Evolutionary conservation across 768 basidiomycete genomes (phyloP), one percentile per base, ranked within the genome.

Genomic region (Leccinum aurantiacum): DNA sequence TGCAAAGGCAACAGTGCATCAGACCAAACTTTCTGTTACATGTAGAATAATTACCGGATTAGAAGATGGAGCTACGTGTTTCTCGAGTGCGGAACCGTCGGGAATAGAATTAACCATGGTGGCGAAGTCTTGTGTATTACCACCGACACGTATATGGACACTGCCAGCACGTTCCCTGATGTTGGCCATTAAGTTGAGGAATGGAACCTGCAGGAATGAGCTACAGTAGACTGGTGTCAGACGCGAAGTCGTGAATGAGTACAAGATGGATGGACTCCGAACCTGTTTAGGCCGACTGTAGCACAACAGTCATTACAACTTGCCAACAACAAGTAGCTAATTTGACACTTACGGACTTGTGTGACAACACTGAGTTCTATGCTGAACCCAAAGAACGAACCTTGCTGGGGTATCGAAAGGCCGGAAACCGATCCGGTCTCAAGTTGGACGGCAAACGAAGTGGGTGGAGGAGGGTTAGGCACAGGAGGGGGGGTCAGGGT

Each of bases 161-260:
- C 72, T 67, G 3, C 90, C 90, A 2, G 83, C 82, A 25, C 91
- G 81, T 63, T 83, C 78, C 52, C 77, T 78, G 19, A 94, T 76
- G 62, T 89, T 88, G 5, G 84, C 78, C 79, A 94, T 84, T 29
- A 92, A 77, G 69, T 93, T 93, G n/a, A 92, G 80, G 75, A 92
- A 91, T 0, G 86, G 80, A 46, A 87, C 80, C 52, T 82, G 78
- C 11, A 86, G 65, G 25, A 78, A 73, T 7, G 84, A 76, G 41
- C 85, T 86, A 58, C 3, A 46, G 17, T 29, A 19, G 10, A 17
- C 37, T 27, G 25, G 27, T 1, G 38, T 54, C 54, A 54, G 25
- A 27, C 11, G 3, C 6, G 37, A 19, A 3, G 37, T 19, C 3
- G 17, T n/a, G 37, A 24, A 13, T 14, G 9, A 19, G n/a, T 44